Conservation (phyloP, 805 yeast species). For the Saturnispora ahearnii region DNA sequence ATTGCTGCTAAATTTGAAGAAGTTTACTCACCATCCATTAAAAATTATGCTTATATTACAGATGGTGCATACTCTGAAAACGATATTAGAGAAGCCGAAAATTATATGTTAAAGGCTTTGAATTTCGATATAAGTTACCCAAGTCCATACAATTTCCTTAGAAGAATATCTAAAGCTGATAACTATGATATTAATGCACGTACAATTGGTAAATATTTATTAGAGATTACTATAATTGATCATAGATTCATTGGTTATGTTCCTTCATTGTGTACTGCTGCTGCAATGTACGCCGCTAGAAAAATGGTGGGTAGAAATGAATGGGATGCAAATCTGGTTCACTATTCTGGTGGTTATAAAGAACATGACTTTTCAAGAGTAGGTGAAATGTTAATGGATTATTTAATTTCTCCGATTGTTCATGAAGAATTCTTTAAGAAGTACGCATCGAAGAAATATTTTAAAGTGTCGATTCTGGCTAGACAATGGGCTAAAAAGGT, state of each 20-base stretch:
- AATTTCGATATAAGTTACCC: conserved; percentile 76
- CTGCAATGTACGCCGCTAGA: conserved; percentile 79
- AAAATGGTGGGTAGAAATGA: conserved; percentile 54
- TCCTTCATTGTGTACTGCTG: conserved; percentile 79
- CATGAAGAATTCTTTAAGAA: conserved; percentile 92
- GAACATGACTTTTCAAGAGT: conserved; percentile 66
- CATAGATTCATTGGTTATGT: conserved; percentile 61
- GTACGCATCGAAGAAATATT: conserved; percentile 79
- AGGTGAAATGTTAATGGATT: conserved; percentile 65
- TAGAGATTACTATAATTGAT: conserved; percentile 72
- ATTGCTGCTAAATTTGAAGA: conserved; percentile 93
- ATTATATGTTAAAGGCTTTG: conserved; percentile 61
- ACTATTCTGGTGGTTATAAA: conserved; percentile 85
- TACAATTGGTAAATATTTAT: conserved; percentile 73
- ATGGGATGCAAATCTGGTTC: conserved; percentile 83
- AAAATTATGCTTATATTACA: conserved; percentile 79
- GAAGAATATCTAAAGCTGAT: conserved; percentile 86
- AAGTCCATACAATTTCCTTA: conserved; percentile 80
- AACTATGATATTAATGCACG: conserved; percentile 78
- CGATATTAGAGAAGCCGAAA: conserved; percentile 77
- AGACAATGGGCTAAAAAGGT: conserved; percentile 75
- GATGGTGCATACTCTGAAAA: conserved; percentile 78
- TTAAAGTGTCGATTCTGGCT: conserved; percentile 75
- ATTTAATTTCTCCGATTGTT: conserved; percentile 67
- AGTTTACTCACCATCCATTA: conserved; percentile 77